These are phyloP conservation scores for Cucumis melo DNA, from an alignment of 306 rosid species.

Conservation along the genomic window DNA sequence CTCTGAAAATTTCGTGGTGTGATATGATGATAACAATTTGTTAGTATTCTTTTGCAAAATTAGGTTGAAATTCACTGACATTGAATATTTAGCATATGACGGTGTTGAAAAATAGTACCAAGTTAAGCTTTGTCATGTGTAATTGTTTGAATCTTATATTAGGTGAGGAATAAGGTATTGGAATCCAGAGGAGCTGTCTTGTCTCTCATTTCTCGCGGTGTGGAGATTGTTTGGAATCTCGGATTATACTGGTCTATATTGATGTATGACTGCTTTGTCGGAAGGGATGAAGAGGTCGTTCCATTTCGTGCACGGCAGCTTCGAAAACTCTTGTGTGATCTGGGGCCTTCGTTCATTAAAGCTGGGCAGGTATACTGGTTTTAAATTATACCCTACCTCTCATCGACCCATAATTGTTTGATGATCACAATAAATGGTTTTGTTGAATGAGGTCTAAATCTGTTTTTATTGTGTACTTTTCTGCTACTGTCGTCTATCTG, in stretches of 20 bases:
- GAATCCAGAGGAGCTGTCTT: slow-evolving; percentile 75
- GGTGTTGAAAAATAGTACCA: neutral
- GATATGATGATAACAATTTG: neutral
- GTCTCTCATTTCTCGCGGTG: slow-evolving; percentile 68
- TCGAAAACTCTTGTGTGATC: slow-evolving; percentile 75
- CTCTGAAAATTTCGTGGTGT: neutral
- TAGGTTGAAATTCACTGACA: neutral
- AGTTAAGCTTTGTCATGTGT: neutral
- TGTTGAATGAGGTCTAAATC: neutral
- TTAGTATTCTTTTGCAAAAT: neutral
- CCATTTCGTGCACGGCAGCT: slow-evolving; percentile 97
- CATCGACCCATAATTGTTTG: neutral
- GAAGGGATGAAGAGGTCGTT: slow-evolving; percentile 98
- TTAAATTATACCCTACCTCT: neutral
- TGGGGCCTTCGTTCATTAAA: slow-evolving; percentile 96
- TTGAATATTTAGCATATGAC: neutral
- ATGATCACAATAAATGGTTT: neutral
- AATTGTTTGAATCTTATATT: neutral
- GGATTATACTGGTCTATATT: slow-evolving; percentile 84
- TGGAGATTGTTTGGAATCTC: slow-evolving; percentile 88
- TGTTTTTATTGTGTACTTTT: neutral
- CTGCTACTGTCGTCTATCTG: neutral
- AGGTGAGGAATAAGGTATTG: slow-evolving; percentile 80
- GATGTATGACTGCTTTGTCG: slow-evolving; percentile 71
- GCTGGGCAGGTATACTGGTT: slow-evolving; percentile 72